Evolutionary conservation across 1,284 basidiomycete species (phyloP), one percentile per base, ranked within the genome.

Genomic region (Moesziomyces sp.): DNA sequence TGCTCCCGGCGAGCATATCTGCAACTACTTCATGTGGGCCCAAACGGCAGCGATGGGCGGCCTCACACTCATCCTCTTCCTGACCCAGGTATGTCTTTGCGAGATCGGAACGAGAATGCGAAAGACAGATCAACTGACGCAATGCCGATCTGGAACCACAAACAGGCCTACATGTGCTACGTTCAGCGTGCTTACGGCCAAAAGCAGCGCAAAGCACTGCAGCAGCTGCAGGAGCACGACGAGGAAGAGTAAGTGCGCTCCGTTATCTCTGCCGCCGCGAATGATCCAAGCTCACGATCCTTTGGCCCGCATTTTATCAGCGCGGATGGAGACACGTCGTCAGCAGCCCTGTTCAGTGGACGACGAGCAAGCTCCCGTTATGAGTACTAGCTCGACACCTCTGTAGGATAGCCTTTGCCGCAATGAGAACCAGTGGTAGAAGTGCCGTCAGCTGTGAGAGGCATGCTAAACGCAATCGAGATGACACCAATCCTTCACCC

Each of bases 151-250:
- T n/a, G n/a, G n/a, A n/a, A n/a, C n/a, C n/a, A n/a, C n/a, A n/a
- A n/a, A n/a, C n/a, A 76, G 70, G 10, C 54, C 3, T 77, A 77
- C 57, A 62, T 77, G 38, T 75, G 69, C 56, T 70, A 55, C 44
- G 66, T 59, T 34, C 76, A 77, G 28, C 14, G 76, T 6, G 63
- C 67, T 0, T 75, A 77, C 21, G 76, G 76, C 14, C 65, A 72
- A 38, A 64, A 68, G 54, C 76, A 77, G 55, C 46, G 76, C 18
- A 51, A 38, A 3, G 76, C 76, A 3, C 40, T 59, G 14, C 46
- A 38, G 3, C 42, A 65, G 24, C 40, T 59, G 24, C 52, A 58
- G 42, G 28, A 53, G 26, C 45, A 62, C 18, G 45, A 62, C 26
- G 52, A 58, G 19, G 58, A 60, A 38, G 64, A 42, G 65, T 68